Evolutionary conservation across 345 rosid genomes (phyloP), one percentile per base, ranked within the genome.

Genomic region (Euphorbia peplus): DNA sequence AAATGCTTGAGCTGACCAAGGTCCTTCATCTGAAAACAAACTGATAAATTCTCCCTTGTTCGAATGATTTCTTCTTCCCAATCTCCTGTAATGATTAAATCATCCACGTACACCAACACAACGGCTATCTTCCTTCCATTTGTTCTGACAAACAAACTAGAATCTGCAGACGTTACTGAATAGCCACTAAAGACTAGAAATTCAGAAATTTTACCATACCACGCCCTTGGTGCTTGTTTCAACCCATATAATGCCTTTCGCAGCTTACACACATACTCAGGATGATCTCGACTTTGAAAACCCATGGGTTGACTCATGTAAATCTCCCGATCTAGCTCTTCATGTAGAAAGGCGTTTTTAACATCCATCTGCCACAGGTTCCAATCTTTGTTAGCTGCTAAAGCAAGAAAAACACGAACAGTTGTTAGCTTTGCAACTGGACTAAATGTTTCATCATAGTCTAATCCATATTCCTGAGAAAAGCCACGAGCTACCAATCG

Each of bases 1-100:
- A 60, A 60, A 5, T 60, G 24, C 44, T 35, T 60, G 15, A 60
- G 47, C 8, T 60, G 22, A 16, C 18, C 64, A 35, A 60, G 64
- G 18, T 60, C 28, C 19, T 60, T 60, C 25, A 35, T 60, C 19
- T 60, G 15, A 32, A 60, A 60, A 7, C 13, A 1, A 60, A 35
- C 21, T 15, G 44, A 30, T 0, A 60, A 60, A n/a, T 35, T 60
- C 26, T 35, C 0, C 46, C 19, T 60, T 16, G 47, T 30, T 15
- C 11, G 22, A 4, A 29, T 13, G 16, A 32, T 60, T 59, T 59
- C 63, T 60, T 12, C 42, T 5, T 30, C 46, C 6, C 7, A 7
- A 60, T 60, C 42, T 1, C 42, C 11, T 12, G 15, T 29, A 4
- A 60, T 32, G 44, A 60, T 32, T 13, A 60, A 60, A 60, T 18